These are phyloP conservation scores for Tuctoria greenei DNA, from an alignment of 176 grass and related monocot species.

Conservation along the genomic window DNA sequence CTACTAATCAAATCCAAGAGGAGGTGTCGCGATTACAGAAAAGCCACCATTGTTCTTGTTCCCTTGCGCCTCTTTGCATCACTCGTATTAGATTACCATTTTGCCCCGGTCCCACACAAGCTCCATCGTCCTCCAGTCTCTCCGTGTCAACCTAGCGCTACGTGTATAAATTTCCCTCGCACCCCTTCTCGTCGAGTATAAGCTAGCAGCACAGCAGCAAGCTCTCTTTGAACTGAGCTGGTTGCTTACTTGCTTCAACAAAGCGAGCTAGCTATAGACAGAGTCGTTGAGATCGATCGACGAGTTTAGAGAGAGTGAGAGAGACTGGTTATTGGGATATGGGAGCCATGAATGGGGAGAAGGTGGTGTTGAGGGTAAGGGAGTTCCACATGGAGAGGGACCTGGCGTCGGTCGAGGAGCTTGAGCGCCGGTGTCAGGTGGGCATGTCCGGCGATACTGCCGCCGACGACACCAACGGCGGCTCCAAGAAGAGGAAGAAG, in stretches of 20 bases:
- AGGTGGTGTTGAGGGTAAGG: constrained; percentile 43
- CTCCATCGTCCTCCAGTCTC: too few species aligned
- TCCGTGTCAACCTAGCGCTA: too few species aligned
- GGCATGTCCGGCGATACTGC: constrained; percentile 33
- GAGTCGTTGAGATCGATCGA: neutral
- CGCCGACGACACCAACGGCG: neutral
- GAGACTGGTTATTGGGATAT: neutral
- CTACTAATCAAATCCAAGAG: too few species aligned
- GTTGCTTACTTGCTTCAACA: neutral
- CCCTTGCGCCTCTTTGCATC: too few species aligned
- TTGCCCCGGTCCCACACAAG: too few species aligned
- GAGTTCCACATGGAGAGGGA: constrained; percentile 63
- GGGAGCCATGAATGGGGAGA: constrained; percentile 21
- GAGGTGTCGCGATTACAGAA: too few species aligned
- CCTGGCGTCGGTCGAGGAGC: constrained; percentile 49
- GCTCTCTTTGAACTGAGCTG: neutral
- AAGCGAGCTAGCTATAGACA: neutral
- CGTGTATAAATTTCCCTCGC: neutral
- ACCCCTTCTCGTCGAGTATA: too few species aligned
- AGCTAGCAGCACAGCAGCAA: neutral
- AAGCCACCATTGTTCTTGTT: too few species aligned
- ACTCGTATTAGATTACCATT: too few species aligned
- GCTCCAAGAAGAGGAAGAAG: neutral
- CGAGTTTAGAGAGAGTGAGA: neutral
- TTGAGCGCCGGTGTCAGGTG: constrained; percentile 61